phyloP scores from a whole-genome alignment of 2,329 filamentous ascomycete genomes.

The Alternaria metachromatica region DNA sequence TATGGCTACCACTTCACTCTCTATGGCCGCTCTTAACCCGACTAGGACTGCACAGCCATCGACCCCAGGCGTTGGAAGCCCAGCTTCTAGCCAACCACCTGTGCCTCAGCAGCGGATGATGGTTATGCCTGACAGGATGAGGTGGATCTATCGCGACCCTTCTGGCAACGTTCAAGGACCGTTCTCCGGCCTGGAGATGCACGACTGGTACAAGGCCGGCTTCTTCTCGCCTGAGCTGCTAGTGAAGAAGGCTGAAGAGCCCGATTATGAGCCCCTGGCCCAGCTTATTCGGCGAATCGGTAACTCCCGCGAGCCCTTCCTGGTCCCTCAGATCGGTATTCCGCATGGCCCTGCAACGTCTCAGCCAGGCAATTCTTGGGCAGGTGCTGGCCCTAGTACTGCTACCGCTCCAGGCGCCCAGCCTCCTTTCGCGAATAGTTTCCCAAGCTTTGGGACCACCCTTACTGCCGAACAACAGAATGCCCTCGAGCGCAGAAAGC shows the following conservation, averaged over 20 bases:
- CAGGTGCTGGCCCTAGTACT: constrained; percentile 43
- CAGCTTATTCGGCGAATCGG: constrained; percentile 95
- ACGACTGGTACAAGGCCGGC: constrained; percentile 99
- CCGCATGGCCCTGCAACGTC: constrained; percentile 78
- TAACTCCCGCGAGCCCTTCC: constrained; percentile 95
- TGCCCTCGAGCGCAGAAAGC: constrained; percentile 92
- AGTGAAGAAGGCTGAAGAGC: constrained; percentile 93
- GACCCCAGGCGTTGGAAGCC: constrained; percentile 50
- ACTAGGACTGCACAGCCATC: constrained; percentile 44
- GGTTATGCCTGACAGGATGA: constrained; percentile 99
- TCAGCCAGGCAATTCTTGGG: constrained; percentile 55
- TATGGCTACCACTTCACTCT: constrained; percentile 38
- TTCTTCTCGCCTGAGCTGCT: constrained; percentile 95
- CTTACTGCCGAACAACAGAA: constrained; percentile 98
- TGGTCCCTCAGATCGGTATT: constrained; percentile 96
- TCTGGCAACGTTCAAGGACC: constrained; percentile 91
- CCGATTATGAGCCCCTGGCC: constrained; percentile 91
- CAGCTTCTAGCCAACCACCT: constrained; percentile 71
- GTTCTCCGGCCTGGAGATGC: constrained; percentile 97
- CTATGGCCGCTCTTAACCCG: constrained; percentile 42
- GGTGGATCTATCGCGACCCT: constrained; percentile 97
- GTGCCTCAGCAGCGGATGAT: constrained; percentile 79
- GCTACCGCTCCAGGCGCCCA: constrained; percentile 57
- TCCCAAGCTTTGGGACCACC: constrained; percentile 95
- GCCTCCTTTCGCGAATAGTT: constrained; percentile 89